These are phyloP conservation scores for Gossypium lobatum DNA, from an alignment of 441 rosid species.

Conservation along the genomic window DNA sequence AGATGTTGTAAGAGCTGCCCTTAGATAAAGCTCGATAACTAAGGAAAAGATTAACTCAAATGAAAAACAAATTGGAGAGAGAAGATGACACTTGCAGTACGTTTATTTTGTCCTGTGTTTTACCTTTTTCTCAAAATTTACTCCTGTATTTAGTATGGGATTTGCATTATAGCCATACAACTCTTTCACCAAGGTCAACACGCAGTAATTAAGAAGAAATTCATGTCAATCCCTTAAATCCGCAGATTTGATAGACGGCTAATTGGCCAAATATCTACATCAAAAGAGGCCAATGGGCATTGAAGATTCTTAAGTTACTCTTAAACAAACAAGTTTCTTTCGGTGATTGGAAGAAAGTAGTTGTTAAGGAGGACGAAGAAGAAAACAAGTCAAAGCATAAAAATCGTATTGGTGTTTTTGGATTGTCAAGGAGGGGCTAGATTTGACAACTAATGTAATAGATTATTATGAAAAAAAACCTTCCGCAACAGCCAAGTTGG, in stretches of 20 bases:
- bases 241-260: neutral
- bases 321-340: neutral
- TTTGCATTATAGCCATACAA: too few species aligned
- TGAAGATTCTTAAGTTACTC: neutral
- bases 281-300: neutral
- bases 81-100: neutral
- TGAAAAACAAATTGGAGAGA: neutral
- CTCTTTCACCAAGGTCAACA: too few species aligned
- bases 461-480: neutral
- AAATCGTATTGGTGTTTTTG: neutral
- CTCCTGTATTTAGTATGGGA: too few species aligned
- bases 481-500: neutral
- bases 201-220: too few species aligned
- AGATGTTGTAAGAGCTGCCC: neutral
- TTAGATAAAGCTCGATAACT: neutral
- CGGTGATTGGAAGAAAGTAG: conserved; percentile 19
- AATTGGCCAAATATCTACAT: neutral
- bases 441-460: neutral
- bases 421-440: neutral
- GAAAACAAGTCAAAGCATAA: neutral
- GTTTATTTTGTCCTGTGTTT: too few species aligned
- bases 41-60: neutral
- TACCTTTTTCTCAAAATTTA: too few species aligned
- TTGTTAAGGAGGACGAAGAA: neutral
- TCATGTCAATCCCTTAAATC: neutral